Base-by-base conservation (phyloP, 441 rosid genomes). In the Brassica balearica region DNA sequence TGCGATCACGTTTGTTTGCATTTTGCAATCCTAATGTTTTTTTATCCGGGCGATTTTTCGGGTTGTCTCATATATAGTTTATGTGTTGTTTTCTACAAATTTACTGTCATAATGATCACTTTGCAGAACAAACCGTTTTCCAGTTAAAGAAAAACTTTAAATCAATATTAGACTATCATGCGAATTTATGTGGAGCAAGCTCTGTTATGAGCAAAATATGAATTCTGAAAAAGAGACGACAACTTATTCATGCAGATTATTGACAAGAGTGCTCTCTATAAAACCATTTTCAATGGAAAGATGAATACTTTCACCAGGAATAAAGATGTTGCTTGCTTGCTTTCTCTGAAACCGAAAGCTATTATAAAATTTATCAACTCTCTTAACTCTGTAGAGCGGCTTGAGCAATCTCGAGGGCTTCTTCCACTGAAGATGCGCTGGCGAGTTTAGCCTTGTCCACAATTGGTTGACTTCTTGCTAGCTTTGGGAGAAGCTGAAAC, bases 361-460 rank as follows among this genome's bases (percentile, higher is more conserved):
- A 60, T 23, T 0, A 60, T 27, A 60, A 19, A 41, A 76, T 5
- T 19, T 43, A 8, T 72, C 8, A 72, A 65, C 71, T 55, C 36
- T 75, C 70, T 36, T 79, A 80, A 80, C 58, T 65, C 76, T 61
- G 75, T 9, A 93, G 87, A 78, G 91, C 87, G 14, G 86, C 73
- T 75, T 71, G 78, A 60, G 89, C 94, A 58, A 95, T 88, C 73
- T 87, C 86, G 2, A 95, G 86, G 0, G 97, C 99, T 85, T 88
- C 97, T 83, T 95, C 97, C 2, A 90, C 97, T 2, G 97, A 93
- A 63, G 98, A 86, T 71, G 98, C 96, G 27, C 84, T 85, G 74
- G 85, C 85, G 61, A 93, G 98, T 83, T 89, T 87, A 51, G 89
- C 81, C 80, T 87, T 93, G 48, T 95, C 95, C 12, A 93, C 84